phyloP scores from a whole-genome alignment of 768 basidiomycete species.

The Austroboletus eburneus region DNA sequence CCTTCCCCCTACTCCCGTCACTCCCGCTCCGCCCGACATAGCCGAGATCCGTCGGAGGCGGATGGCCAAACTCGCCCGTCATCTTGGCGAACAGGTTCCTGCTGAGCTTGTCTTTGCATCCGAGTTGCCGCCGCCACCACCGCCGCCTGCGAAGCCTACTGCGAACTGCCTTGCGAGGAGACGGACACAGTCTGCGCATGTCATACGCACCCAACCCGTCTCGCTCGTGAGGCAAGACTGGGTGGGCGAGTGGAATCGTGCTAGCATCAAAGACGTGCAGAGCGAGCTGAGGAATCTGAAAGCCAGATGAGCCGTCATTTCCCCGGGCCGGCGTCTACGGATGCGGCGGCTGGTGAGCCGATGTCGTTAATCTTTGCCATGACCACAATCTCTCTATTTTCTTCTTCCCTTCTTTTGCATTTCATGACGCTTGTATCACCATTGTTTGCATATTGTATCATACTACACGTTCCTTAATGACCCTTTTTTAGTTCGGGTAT shows the following conservation, averaged over 20 bases:
- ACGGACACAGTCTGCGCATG: slow-evolving; percentile 17
- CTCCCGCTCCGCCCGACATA: slow-evolving; percentile 22
- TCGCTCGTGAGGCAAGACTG: slow-evolving; percentile 19
- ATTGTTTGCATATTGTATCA: background rate
- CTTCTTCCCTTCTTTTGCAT: slow-evolving; percentile 8
- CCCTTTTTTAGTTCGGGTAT: background rate
- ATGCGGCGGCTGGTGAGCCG: slow-evolving; percentile 18
- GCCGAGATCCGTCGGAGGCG: slow-evolving; percentile 41
- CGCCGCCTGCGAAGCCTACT: background rate
- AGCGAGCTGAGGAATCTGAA: slow-evolving; percentile 32
- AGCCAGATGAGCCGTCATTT: slow-evolving; percentile 7
- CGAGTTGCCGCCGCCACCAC: background rate
- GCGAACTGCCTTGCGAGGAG: background rate
- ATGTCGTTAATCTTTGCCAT: background rate
- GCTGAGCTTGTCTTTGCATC: slow-evolving; percentile 45
- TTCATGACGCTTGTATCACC: background rate
- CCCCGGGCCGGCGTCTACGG: background rate
- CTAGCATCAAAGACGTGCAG: slow-evolving; percentile 37
- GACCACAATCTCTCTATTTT: slow-evolving; percentile 4
- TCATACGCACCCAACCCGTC: background rate
- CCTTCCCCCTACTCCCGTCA: slow-evolving; percentile 16
- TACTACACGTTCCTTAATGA: background rate
- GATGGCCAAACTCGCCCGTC: slow-evolving; percentile 55
- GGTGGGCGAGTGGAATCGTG: slow-evolving; percentile 41
- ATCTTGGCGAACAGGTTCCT: slow-evolving; percentile 57